Evolutionary conservation across 2,329 filamentous ascomycete genomes (phyloP).

Genomic region (Pseudogymnoascus verrucosus): DNA sequence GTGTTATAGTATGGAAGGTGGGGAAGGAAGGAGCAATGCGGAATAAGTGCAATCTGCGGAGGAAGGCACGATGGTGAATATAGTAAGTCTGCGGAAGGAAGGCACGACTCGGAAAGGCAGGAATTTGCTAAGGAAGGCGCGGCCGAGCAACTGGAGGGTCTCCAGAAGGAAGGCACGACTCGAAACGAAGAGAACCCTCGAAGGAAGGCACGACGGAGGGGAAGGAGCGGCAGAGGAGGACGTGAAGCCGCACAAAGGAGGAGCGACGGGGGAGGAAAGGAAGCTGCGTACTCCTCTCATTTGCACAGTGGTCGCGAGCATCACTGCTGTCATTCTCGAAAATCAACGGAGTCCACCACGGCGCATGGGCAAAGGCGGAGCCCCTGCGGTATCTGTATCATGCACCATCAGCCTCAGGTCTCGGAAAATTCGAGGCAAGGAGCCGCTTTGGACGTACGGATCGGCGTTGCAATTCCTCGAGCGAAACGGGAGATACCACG

Average conservation of each 20-base stretch:
- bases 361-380: neutral
- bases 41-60: neutral
- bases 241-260: neutral
- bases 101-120: slow-evolving; percentile 16
- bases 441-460: neutral
- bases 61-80: neutral
- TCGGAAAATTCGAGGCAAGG: neutral
- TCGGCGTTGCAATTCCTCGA: slow-evolving; percentile 30
- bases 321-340: slow-evolving; percentile 62
- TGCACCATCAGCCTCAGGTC: slow-evolving; percentile 14
- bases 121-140: neutral
- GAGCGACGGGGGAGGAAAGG: neutral
- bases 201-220: slow-evolving; percentile 17
- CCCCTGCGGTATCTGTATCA: neutral
- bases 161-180: neutral
- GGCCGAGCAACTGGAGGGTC: neutral
- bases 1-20: slow-evolving; percentile 51
- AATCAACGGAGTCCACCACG: slow-evolving; percentile 38
- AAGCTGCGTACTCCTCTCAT: slow-evolving; percentile 33
- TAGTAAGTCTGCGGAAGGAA: neutral
- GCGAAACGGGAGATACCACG: slow-evolving; percentile 42
- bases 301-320: slow-evolving; percentile 48
- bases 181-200: neutral
- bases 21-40: slow-evolving; percentile 36
- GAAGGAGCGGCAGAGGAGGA: neutral